Percentiles rank a stretch among this genome's conserved stretches.
These are phyloP conservation scores for Fonsecaea nubica DNA, from an alignment of 2,329 filamentous ascomycete genomes.

Conservation along the genomic window DNA sequence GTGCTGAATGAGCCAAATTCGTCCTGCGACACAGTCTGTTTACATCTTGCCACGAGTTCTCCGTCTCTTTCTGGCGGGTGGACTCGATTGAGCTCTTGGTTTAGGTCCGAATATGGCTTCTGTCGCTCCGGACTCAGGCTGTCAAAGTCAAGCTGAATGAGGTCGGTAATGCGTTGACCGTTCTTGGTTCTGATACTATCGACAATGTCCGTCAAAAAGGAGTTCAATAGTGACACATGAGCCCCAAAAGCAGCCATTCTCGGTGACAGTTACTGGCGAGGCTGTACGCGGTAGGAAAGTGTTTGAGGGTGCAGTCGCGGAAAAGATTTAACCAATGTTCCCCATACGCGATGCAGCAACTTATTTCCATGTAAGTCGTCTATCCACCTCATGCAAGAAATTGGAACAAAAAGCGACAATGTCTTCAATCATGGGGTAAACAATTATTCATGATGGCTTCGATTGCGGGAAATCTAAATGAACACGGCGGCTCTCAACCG, in stretches of 20 bases:
- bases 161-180: constrained; percentile 37
- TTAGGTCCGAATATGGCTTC: constrained; percentile 38
- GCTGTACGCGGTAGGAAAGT: not conserved
- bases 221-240: constrained; percentile 30
- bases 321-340: not conserved
- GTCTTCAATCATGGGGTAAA: not conserved
- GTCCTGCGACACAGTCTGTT: constrained; percentile 33
- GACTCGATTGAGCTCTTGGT: constrained; percentile 34
- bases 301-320: not conserved
- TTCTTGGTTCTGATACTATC: constrained; percentile 32
- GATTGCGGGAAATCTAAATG: not conserved
- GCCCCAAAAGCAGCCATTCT: constrained; percentile 28
- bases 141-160: constrained; percentile 39
- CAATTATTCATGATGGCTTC: not conserved
- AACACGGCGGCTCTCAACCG: not conserved
- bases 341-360: not conserved
- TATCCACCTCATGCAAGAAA: not conserved
- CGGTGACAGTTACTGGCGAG: not conserved
- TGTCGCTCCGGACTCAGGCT: constrained; percentile 34
- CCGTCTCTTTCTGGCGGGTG: constrained; percentile 37
- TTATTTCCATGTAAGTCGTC: not conserved
- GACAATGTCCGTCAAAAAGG: constrained; percentile 37
- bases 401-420: not conserved
- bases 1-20: constrained; percentile 37
- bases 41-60: constrained; percentile 33